Evolutionary conservation across 169 alveolate species (phyloP).

Genomic region (Plasmodium malariae): DNA sequence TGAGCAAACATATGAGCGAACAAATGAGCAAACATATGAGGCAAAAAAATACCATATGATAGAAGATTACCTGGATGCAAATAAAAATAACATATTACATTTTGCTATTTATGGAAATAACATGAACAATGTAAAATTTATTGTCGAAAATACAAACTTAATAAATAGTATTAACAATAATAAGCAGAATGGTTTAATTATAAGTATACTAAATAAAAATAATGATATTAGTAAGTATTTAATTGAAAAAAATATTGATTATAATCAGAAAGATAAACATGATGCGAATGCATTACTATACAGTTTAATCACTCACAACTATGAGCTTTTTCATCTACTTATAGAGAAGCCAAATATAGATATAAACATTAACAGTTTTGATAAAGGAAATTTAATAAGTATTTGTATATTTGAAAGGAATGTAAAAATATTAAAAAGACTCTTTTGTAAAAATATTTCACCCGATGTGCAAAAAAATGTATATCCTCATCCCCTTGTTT

Average conservation of each 20-base stretch:
- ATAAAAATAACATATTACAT: conserved; percentile 54
- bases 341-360: conserved; percentile 60
- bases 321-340: conserved; percentile 44
- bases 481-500: conserved; percentile 66
- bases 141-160: conserved; percentile 42
- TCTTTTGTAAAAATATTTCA: conserved; percentile 37
- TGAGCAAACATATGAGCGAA: neutral
- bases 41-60: conserved; percentile 41
- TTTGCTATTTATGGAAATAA: conserved; percentile 72
- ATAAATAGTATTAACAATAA: conserved; percentile 55
- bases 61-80: conserved; percentile 67
- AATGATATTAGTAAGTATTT: conserved; percentile 40
- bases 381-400: conserved; percentile 72
- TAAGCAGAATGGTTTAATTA: conserved; percentile 48
- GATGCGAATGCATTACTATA: conserved; percentile 38
- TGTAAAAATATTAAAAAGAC: conserved; percentile 37
- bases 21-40: neutral
- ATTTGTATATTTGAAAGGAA: conserved; percentile 68
- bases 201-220: conserved; percentile 50
- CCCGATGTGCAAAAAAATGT: conserved; percentile 31
- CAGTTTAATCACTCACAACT: conserved; percentile 55
- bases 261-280: conserved; percentile 52
- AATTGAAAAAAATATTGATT: conserved; percentile 51
- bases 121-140: conserved; percentile 54
- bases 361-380: conserved; percentile 60